Evolutionary conservation across 345 rosid genomes (phyloP).

Genomic region (Ailanthus altissimus): DNA sequence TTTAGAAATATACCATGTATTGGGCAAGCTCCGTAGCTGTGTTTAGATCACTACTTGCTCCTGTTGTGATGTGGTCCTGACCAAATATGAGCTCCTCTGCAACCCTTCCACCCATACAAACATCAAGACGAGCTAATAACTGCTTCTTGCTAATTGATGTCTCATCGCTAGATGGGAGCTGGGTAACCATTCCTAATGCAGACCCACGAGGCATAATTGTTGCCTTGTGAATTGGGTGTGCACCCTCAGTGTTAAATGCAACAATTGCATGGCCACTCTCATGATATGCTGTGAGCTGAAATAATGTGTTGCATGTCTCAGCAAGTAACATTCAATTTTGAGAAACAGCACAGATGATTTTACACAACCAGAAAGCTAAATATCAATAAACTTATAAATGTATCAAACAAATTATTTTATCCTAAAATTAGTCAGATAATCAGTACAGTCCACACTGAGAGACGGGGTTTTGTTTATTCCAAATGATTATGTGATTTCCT

Average conservation of each 20-base stretch:
- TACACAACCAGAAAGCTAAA: neutral
- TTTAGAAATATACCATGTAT: slow-evolving; percentile 68
- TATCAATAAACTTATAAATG: neutral
- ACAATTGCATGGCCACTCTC: slow-evolving; percentile 99
- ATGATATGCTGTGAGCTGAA: slow-evolving; percentile 95
- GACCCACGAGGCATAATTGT: slow-evolving; percentile 99
- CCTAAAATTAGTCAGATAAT: neutral
- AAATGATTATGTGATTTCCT: neutral
- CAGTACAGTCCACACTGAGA: neutral
- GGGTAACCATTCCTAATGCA: slow-evolving; percentile 98
- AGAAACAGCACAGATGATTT: neutral
- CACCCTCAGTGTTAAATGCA: slow-evolving; percentile 85
- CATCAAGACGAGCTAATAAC: slow-evolving; percentile 94
- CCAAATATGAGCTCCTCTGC: slow-evolving; percentile 99
- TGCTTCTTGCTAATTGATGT: slow-evolving; percentile 95
- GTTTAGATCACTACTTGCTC: slow-evolving; percentile 92
- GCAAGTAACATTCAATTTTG: slow-evolving; percentile 7
- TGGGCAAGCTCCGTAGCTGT: slow-evolving; percentile 96
- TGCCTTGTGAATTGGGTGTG: slow-evolving; percentile 97
- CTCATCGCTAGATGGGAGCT: slow-evolving; percentile 93
- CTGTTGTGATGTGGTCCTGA: slow-evolving; percentile 82
- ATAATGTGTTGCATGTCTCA: slow-evolving; percentile 15
- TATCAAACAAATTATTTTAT: neutral
- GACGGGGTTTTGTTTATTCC: neutral
- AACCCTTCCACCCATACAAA: slow-evolving; percentile 99